Base-by-base conservation (phyloP, 345 rosid genomes). In the Leavenworthia alabamica region DNA sequence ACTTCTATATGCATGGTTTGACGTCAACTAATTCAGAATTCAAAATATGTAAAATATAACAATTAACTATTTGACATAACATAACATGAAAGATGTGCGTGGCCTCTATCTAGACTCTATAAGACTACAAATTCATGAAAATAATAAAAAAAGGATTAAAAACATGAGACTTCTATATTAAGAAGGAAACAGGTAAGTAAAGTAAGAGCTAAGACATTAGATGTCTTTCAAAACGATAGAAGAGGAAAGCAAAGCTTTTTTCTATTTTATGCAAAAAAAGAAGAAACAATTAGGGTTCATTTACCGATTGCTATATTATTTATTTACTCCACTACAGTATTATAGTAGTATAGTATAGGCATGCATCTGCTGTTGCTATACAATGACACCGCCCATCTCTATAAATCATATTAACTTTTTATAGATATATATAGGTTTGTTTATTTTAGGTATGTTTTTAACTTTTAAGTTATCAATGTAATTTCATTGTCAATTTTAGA, bases 341-440 rank as follows among this genome's bases (percentile, higher is more conserved):
- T n/a, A n/a, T n/a, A n/a, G n/a, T 5, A 5, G 41, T 37, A n/a
- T n/a, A 51, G 73, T 51, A 26, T 60, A 68, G 67, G 61, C 74
- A n/a, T 70, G 74, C 57, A 62, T 45, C 27, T 46, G 56, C 48
- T 27, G 68, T 55, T 70, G 64, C 74, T 70, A 55, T 28, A 62
- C 69, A 56, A 62, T 62, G 74, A 62, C 74, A 55, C 64, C 16
- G 74, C 68, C 63, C 28, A 54, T 54, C 50, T 62, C 74, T 70
- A 5, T 26, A 26, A 26, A 26, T 5, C 28, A 26, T 26, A 19
- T n/a, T 15, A 20, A 11, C 68, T 23, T 20, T 8, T 62, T 70
- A 46, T 54, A 70, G 52, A 70, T 16, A 46, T 27, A 0, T 17
- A 9, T 55, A 54, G 64, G 31, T n/a, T 28, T 62, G 68, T 46